Evolutionary conservation across 2,329 filamentous ascomycete genomes (phyloP).

Genomic region (Aspergillus sp.): DNA sequence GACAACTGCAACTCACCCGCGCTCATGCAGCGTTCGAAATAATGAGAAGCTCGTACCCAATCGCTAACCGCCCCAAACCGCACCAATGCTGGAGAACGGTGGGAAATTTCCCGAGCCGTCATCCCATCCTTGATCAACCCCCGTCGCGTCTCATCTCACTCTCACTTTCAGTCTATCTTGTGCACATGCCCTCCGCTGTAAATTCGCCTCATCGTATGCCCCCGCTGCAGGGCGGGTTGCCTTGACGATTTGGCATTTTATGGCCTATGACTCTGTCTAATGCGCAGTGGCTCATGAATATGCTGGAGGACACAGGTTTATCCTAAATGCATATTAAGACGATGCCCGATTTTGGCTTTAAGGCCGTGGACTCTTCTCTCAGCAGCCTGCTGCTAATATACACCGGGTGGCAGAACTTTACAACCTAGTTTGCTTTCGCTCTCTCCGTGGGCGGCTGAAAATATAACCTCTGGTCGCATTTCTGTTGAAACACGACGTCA

Average conservation of each 20-base stretch:
- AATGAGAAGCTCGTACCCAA: constrained; percentile 19
- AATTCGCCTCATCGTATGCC: constrained; percentile 10
- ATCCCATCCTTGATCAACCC: constrained; percentile 11
- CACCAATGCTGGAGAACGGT: constrained; percentile 12
- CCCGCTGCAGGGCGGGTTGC: constrained; percentile 12
- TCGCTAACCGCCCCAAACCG: constrained; percentile 20
- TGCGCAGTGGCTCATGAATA: constrained; percentile 5
- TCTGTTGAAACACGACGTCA: background rate
- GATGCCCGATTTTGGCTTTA: constrained; percentile 5
- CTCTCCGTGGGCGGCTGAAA: background rate
- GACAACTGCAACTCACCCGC: constrained; percentile 6
- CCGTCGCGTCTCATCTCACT: constrained; percentile 6
- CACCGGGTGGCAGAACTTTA: background rate
- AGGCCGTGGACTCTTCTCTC: background rate
- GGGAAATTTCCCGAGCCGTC: constrained; percentile 13
- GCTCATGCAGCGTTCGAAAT: constrained; percentile 13
- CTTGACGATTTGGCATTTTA: constrained; percentile 7
- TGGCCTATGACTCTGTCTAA: constrained; percentile 11
- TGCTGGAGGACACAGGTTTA: constrained; percentile 7
- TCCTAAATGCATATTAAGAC: constrained; percentile 1
- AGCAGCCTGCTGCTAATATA: background rate
- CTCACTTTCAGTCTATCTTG: constrained; percentile 11
- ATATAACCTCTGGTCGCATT: background rate
- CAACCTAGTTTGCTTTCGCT: background rate
- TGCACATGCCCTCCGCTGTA: constrained; percentile 9